Conservation (phyloP, 164 flowering plant species). For the Tetrastigma voinierianum region DNA sequence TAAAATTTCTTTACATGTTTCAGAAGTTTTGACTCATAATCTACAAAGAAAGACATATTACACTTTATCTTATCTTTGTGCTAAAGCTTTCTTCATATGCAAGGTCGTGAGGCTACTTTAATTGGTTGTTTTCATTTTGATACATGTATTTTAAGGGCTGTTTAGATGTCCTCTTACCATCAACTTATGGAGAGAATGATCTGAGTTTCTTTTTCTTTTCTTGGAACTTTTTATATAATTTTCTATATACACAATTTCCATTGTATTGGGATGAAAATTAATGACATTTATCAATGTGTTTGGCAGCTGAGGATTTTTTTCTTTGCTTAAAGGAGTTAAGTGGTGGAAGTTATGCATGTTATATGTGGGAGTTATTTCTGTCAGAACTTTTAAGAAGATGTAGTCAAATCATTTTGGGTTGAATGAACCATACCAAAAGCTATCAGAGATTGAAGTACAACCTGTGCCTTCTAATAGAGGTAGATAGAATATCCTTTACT, state of each 20-base stretch:
- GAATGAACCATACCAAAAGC: slow-evolving; percentile 28
- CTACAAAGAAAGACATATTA: slow-evolving; percentile 47
- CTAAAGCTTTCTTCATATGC: slow-evolving; percentile 61
- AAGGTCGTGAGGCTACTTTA: slow-evolving; percentile 25
- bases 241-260: neutral
- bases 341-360: slow-evolving; percentile 33
- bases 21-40: too few species aligned
- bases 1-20: too few species aligned
- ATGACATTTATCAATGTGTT: slow-evolving; percentile 22
- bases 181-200: neutral
- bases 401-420: slow-evolving; percentile 26
- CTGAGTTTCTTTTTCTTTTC: neutral
- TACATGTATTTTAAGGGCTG: too few species aligned
- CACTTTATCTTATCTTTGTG: slow-evolving; percentile 51
- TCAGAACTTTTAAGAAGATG: slow-evolving; percentile 61
- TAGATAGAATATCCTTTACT: slow-evolving; percentile 15
- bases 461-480: slow-evolving; percentile 75
- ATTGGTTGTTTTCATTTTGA: too few species aligned
- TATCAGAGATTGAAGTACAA: slow-evolving; percentile 59
- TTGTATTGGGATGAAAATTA: neutral
- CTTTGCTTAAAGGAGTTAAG: slow-evolving; percentile 73
- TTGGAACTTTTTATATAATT: neutral
- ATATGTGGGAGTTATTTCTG: slow-evolving; percentile 43
- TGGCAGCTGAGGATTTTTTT: slow-evolving; percentile 70
- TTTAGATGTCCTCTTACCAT: too few species aligned